Conservation (phyloP, 1,284 basidiomycete genomes). For the Marasmius fiardii region DNA sequence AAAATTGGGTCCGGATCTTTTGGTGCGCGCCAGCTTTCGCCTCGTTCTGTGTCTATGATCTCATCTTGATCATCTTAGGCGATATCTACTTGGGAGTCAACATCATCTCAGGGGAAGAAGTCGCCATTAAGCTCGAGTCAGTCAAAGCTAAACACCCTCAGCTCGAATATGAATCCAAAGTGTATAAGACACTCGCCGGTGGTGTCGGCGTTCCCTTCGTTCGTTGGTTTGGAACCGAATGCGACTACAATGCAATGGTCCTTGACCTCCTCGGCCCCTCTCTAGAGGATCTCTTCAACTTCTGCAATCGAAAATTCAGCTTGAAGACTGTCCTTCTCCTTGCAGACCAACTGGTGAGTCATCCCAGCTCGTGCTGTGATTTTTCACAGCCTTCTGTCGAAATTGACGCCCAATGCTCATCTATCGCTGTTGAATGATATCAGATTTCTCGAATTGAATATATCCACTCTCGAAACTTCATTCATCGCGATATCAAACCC, state of each 20-base stretch:
- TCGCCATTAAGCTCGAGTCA: conserved; percentile 99
- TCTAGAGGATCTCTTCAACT: conserved; percentile 99
- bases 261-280: conserved; percentile 96
- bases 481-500: conserved; percentile 99
- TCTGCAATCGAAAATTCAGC: conserved; percentile 98
- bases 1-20: conserved; percentile 99
- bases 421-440: conserved; percentile 4
- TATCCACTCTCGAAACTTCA: conserved; percentile 99
- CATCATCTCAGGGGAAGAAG: conserved; percentile 99
- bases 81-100: conserved; percentile 99
- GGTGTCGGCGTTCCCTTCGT: conserved; percentile 99
- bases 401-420: conserved; percentile 14
- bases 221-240: conserved; percentile 97
- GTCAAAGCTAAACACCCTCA: conserved; percentile 99
- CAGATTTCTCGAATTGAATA: conserved; percentile 99
- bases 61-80: conserved; percentile 44
- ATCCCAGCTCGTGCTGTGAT: not conserved
- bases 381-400: conserved; percentile 8
- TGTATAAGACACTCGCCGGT: conserved; percentile 96
- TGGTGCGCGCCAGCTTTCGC: conserved; percentile 52
- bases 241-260: conserved; percentile 99
- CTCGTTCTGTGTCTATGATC: not conserved
- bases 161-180: conserved; percentile 97
- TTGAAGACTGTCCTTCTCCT: conserved; percentile 97
- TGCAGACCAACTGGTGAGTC: conserved; percentile 90